These are phyloP conservation scores for Colletotrichum musae DNA, from an alignment of 2,329 filamentous ascomycete species.

Conservation along the genomic window DNA sequence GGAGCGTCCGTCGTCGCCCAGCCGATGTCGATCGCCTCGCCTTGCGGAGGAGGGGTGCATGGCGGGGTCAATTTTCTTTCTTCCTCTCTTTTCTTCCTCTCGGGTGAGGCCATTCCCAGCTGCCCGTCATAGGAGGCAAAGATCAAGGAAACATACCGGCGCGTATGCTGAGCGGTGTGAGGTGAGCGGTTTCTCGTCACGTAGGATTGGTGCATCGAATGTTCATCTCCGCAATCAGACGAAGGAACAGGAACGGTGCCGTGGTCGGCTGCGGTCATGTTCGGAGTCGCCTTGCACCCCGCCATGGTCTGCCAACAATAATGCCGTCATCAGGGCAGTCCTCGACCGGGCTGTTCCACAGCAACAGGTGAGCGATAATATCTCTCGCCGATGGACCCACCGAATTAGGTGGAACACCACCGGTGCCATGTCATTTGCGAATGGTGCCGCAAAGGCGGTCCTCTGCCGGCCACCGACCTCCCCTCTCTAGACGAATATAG, in stretches of 20 bases:
- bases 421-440: conserved; percentile 25
- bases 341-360: conserved; percentile 15
- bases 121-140: background rate
- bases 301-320: conserved; percentile 22
- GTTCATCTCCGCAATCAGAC: conserved; percentile 9
- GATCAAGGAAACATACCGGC: background rate
- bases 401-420: conserved; percentile 22
- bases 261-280: conserved; percentile 15
- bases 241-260: background rate
- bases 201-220: conserved; percentile 22
- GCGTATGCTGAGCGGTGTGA: conserved; percentile 36
- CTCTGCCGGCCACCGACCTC: conserved; percentile 3
- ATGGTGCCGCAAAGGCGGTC: conserved; percentile 22
- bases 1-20: conserved; percentile 5
- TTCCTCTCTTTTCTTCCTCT: background rate
- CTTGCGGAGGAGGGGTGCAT: conserved; percentile 15
- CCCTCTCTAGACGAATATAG: background rate
- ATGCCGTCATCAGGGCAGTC: conserved; percentile 35
- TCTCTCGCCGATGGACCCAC: conserved; percentile 27
- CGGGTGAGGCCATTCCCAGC: conserved; percentile 33
- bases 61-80: conserved; percentile 13
- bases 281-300: conserved; percentile 29
- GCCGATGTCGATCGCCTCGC: conserved; percentile 30
- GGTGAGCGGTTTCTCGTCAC: conserved; percentile 19
- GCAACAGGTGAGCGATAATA: conserved; percentile 21